Evolutionary conservation across 2,329 filamentous ascomycete genomes (phyloP), one percentile per base, ranked within the genome.

Genomic region (Aspergillus carbonarius): DNA sequence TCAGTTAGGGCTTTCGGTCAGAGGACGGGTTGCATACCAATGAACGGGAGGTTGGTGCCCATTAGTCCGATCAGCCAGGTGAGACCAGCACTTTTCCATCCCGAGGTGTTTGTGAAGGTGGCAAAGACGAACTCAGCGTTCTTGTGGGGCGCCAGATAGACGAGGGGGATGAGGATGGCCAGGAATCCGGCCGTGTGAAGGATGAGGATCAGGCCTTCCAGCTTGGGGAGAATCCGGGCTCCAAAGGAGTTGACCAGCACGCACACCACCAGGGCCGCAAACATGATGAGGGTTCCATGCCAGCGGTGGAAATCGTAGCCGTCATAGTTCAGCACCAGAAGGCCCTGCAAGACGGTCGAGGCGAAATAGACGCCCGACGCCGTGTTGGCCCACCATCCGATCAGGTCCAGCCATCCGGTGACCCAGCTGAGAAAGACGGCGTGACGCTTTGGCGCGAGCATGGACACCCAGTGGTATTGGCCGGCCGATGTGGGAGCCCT

Each of bases 121-220:
- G 17, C 49, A 27, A 52, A 52, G 20, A 52, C 49, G 23, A 39
- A 52, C 8, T 39, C 35, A 0, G 78, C 71, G 17, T 74, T 72
- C 40, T 76, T 73, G 8, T 73, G 71, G 1, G 78, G 75, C 0
- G 77, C 76, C 55, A 80, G 70, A 1, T 76, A 72, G 60, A 76
- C 72, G 4, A 83, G 66, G 0, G 79, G 74, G 23, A 83, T 78
- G 10, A 84, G 68, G 55, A 83, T 79, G 0, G 77, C 81, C 57
- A 84, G 81, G 65, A 83, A 81, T 4, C 82, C 82, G 13, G 80
- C 66, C n/a, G 83, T 70, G 57, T 84, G 82, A 4, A 84, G 64
- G 25, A 82, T 74, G 7, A 83, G 68, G 20, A 82, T 74, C 13
- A 80, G 62, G 1, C 79, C 78, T 66, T 85, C 83, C 44, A 83